Evolutionary conservation across 306 rosid genomes (phyloP).

Genomic region (Vigna hirtella): DNA sequence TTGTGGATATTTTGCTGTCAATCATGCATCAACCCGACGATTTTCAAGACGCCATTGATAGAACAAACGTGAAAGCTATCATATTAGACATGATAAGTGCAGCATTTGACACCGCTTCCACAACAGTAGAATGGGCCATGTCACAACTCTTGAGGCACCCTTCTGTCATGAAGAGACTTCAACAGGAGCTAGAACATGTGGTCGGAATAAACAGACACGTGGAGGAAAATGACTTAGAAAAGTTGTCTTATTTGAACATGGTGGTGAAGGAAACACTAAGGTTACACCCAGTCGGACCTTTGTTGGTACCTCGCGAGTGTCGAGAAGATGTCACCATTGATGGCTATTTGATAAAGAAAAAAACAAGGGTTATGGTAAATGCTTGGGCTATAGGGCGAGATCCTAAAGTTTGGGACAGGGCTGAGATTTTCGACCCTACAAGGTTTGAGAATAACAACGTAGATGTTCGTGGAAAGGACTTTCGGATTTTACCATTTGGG

Average conservation of each 20-base stretch:
- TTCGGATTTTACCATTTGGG: constrained; percentile 53
- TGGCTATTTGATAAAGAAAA: constrained; percentile 45
- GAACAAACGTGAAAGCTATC: constrained; percentile 45
- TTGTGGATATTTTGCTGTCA: constrained; percentile 46
- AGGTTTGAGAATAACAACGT: constrained; percentile 12
- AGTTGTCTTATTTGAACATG: constrained; percentile 47
- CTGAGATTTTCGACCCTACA: constrained; percentile 38
- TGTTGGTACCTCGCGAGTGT: constrained; percentile 36
- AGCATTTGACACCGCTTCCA: constrained; percentile 29
- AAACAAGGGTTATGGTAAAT: constrained; percentile 39
- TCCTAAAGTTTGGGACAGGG: constrained; percentile 42
- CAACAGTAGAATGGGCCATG: constrained; percentile 29
- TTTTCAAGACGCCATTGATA: not conserved
- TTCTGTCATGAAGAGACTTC: constrained; percentile 40
- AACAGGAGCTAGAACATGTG: constrained; percentile 41
- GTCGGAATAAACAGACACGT: constrained; percentile 46
- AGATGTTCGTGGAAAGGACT: constrained; percentile 44
- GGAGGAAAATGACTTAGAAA: constrained; percentile 46
- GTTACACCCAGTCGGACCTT: constrained; percentile 40
- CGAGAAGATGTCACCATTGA: constrained; percentile 27
- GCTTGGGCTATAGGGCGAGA: constrained; percentile 51
- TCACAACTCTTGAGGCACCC: constrained; percentile 52
- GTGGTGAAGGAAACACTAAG: constrained; percentile 51
- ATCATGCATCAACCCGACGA: constrained; percentile 22
- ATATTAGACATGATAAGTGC: constrained; percentile 36